A percentile compares a stretch with the other conserved stretches of the same genome.
These are phyloP conservation scores for Boeremia lycopersici DNA, from an alignment of 2,329 filamentous ascomycete genomes.

Conservation along the genomic window DNA sequence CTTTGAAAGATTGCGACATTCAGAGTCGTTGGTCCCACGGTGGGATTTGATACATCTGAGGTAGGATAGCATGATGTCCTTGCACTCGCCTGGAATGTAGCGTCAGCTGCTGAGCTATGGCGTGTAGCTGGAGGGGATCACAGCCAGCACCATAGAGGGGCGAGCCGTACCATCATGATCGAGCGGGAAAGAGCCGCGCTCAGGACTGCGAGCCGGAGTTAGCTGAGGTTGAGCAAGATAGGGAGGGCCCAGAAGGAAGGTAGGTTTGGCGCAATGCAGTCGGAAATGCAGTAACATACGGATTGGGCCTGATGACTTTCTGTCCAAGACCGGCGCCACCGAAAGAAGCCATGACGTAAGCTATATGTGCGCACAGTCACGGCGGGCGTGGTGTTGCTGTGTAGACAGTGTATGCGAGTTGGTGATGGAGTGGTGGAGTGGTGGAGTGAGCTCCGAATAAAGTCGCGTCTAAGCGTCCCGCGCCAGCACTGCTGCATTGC, in stretches of 20 bases:
- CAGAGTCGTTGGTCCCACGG: slow-evolving; percentile 81
- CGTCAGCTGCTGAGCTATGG: slow-evolving; percentile 22
- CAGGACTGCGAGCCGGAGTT: slow-evolving; percentile 63
- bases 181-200: slow-evolving; percentile 93
- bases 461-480: slow-evolving; percentile 14
- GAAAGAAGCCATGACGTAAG: slow-evolving; percentile 51
- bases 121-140: neutral
- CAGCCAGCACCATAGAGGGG: slow-evolving; percentile 53
- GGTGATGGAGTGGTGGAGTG: slow-evolving; percentile 6
- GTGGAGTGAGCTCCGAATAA: slow-evolving; percentile 38
- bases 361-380: neutral
- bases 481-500: neutral
- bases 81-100: slow-evolving; percentile 78
- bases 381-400: neutral
- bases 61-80: slow-evolving; percentile 83
- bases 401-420: neutral
- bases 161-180: slow-evolving; percentile 76
- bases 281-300: slow-evolving; percentile 57
- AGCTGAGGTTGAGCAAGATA: slow-evolving; percentile 11
- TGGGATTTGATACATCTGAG: slow-evolving; percentile 84
- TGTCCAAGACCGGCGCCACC: slow-evolving; percentile 72
- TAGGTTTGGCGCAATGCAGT: slow-evolving; percentile 12
- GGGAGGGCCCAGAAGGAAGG: slow-evolving; percentile 3
- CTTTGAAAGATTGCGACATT: slow-evolving; percentile 86
- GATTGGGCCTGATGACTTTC: slow-evolving; percentile 69